Evolutionary conservation across 345 rosid genomes (phyloP).

Genomic region (Schrenkiella parvula): DNA sequence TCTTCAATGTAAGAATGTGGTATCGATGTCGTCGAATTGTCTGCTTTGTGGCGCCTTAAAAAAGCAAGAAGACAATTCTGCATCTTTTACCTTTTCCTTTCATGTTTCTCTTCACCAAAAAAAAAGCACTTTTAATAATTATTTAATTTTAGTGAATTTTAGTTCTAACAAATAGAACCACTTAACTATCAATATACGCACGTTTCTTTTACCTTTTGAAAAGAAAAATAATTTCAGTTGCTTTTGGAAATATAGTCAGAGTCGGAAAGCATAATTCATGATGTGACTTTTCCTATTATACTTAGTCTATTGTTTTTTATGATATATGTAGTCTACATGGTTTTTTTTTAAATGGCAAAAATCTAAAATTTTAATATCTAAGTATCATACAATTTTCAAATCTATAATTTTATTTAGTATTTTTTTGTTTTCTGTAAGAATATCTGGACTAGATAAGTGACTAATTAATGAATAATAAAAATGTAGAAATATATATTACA

Average conservation of each 20-base stretch:
- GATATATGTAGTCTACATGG: not conserved
- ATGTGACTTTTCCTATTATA: not conserved
- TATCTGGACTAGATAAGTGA: not conserved
- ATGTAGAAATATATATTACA: not conserved
- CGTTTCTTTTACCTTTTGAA: not conserved
- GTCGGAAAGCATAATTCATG: not conserved
- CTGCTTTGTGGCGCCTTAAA: not conserved
- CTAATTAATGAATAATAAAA: not conserved
- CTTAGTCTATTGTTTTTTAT: not conserved
- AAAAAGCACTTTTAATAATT: no score
- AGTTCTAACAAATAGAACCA: not conserved
- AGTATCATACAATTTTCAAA: no score
- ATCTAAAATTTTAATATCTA: no score
- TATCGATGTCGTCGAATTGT: not conserved
- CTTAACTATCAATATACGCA: not conserved
- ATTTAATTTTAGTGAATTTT: not conserved
- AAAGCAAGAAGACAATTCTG: not conserved
- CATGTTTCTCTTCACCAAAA: not conserved
- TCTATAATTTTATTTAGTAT: not conserved
- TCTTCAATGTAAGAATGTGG: no score
- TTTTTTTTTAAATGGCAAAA: no score
- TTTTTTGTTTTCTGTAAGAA: not conserved
- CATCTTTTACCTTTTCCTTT: not conserved
- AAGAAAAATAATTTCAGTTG: not conserved
- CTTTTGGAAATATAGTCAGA: not conserved